Evolutionary conservation across 179 eudicot genomes (phyloP), one percentile per base, ranked within the genome.

Genomic region (Silene coronaria): DNA sequence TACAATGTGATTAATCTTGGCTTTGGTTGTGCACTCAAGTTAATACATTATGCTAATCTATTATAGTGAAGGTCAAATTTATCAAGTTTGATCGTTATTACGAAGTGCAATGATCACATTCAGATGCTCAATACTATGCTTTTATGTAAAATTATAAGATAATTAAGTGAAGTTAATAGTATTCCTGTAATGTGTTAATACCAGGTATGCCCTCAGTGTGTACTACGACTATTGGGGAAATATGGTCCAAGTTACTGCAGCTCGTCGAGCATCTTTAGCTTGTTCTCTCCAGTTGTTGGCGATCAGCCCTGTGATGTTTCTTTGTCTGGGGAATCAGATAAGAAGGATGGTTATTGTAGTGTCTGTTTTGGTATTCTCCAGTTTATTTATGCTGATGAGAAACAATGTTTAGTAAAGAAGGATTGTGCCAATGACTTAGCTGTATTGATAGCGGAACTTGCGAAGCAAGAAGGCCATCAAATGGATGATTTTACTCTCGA

Each of bases 361-460:
- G 82, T 93, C 59, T 95, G 99, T 69, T 81, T 80, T 69, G 99
- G 99, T 65, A 90, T 93, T 30, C 81, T 95, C 82, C 97, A 93
- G 84, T 95, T 89, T 83, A 65, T 65, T 59, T 88, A 85, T 81
- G 61, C 57, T 30, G 84, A 86, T 70, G 88, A 88, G 71, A 83
- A 84, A 65, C 82, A 81, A 67, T 67, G 45, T 34, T 57, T 84
- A 74, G 78, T 83, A 62, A 82, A 77, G 68, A 82, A 72, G 78
- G 84, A 78, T 73, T 83, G 81, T 79, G 91, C 90, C 63, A 71
- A 64, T 61, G 91, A 87, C 48, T 88, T 93, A 71, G 96, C 97
- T 79, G 67, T 71, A 48, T 74, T 71, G 14, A 86, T 93, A 66
- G 78, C 73, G 38, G 89, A 95, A 77, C 64, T 78, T 71, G 86